These are phyloP conservation scores for Penicillium samsonianum DNA, from an alignment of 495 filamentous ascomycete species.

Conservation along the genomic window DNA sequence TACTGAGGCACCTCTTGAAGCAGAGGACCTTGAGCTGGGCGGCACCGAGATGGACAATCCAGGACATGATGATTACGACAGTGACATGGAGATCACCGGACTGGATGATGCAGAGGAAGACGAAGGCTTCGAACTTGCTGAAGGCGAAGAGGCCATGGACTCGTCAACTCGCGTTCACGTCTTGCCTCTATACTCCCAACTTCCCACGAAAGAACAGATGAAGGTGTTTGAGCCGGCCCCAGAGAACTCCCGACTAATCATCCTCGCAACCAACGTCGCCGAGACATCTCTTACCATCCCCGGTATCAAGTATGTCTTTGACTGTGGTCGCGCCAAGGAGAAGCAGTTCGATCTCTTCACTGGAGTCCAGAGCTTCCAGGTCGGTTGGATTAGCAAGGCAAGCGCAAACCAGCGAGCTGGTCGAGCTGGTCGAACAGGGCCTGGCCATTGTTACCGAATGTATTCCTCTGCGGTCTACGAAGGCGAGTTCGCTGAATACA, in stretches of 20 bases:
- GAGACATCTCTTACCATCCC: conserved; percentile 98
- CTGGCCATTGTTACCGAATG: conserved; percentile 91
- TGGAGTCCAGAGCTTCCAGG: conserved; percentile 92
- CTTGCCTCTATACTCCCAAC: conserved; percentile 86
- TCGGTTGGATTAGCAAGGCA: conserved; percentile 97
- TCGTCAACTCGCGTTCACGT: conserved; percentile 76
- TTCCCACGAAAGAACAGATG: conserved; percentile 92
- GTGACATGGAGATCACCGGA: conserved; percentile 50
- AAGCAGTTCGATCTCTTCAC: conserved; percentile 79
- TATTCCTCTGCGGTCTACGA: conserved; percentile 96
- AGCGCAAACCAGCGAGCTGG: conserved; percentile 91
- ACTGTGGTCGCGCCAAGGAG: conserved; percentile 89
- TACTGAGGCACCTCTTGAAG: conserved; percentile 76
- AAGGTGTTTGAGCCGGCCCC: conserved; percentile 90
- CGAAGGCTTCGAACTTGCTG: conserved; percentile 61
- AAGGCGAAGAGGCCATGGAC: conserved; percentile 61
- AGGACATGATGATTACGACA: conserved; percentile 44
- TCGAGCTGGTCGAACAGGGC: conserved; percentile 92
- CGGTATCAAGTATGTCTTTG: conserved; percentile 93
- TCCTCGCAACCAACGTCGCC: conserved; percentile 94
- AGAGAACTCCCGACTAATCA: conserved; percentile 79
- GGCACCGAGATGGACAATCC: conserved; percentile 49
- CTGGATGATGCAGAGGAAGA: conserved; percentile 55
- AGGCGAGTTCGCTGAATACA: conserved; percentile 81
- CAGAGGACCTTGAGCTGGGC: conserved; percentile 86